phyloP scores from a whole-genome alignment of 768 basidiomycete genomes.

The Podaxis carcinomalis region DNA sequence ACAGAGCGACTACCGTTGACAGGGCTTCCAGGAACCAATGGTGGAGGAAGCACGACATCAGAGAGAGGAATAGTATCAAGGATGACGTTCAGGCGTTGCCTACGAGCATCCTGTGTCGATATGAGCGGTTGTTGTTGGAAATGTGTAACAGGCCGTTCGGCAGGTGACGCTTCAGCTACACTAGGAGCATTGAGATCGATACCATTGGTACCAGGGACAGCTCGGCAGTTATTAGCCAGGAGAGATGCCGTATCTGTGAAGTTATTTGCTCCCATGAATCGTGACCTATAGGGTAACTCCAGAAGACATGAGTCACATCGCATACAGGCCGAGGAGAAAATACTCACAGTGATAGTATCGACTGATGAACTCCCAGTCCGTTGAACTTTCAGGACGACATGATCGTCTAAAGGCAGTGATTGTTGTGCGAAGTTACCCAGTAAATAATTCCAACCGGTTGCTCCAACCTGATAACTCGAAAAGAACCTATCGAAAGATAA shows the following conservation, averaged over 20 bases:
- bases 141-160: conserved; percentile 26
- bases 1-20: conserved; percentile 44
- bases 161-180: conserved; percentile 1
- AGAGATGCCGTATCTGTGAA: conserved; percentile 50
- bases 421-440: conserved; percentile 52
- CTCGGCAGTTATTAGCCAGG: conserved; percentile 51
- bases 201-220: conserved; percentile 47
- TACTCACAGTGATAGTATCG: conserved; percentile 42
- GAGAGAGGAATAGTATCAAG: conserved; percentile 42
- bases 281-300: conserved; percentile 56
- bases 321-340: not conserved
- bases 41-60: conserved; percentile 38
- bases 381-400: conserved; percentile 38
- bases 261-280: conserved; percentile 35
- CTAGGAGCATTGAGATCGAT: conserved; percentile 27
- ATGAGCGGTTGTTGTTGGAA: conserved; percentile 39
- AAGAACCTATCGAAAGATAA: conserved; percentile 28
- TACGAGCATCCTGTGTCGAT: conserved; percentile 23
- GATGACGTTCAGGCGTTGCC: conserved; percentile 44
- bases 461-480: conserved; percentile 31
- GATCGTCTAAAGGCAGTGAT: conserved; percentile 42
- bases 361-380: conserved; percentile 30
- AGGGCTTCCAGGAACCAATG: conserved; percentile 31
- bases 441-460: conserved; percentile 31
- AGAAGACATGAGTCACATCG: not conserved